Conservation (phyloP, 2,329 filamentous ascomycete genomes). For the Fusarium pininemorale region DNA sequence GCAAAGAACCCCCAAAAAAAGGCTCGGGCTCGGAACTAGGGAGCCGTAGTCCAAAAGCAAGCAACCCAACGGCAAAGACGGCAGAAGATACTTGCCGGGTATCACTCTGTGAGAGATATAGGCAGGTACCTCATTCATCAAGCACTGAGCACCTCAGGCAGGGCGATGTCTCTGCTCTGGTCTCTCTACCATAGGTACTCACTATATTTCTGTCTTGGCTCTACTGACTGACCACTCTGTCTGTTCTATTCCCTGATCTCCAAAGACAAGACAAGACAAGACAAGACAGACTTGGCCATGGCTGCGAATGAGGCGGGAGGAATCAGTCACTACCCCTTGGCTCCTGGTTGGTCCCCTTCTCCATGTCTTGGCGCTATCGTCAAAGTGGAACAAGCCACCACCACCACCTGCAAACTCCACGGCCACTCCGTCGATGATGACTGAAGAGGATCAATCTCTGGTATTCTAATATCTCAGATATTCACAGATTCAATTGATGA, state of each 20-base stretch:
- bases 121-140: not conserved
- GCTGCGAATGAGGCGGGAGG: constrained; percentile 29
- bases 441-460: not conserved
- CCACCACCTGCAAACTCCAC: not conserved
- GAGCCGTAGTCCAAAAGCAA: constrained; percentile 38
- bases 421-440: constrained; percentile 8
- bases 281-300: constrained; percentile 15
- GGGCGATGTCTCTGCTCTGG: not conserved
- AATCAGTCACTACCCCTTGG: constrained; percentile 32
- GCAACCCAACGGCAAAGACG: constrained; percentile 39
- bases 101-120: not conserved
- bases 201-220: not conserved
- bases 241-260: not conserved
- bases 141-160: not conserved
- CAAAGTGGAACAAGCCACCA: not conserved
- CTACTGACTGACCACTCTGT: not conserved
- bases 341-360: constrained; percentile 23
- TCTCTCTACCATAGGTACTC: not conserved
- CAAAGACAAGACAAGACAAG: not conserved
- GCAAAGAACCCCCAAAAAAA: constrained; percentile 6
- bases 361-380: constrained; percentile 24
- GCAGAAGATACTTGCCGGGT: constrained; percentile 15
- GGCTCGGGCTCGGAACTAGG: constrained; percentile 36
- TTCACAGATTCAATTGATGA: not conserved
- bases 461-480: not conserved